Evolutionary conservation across 139 green algal genomes (phyloP), one percentile per base, ranked within the genome.

Genomic region (Chlorella sp.): DNA sequence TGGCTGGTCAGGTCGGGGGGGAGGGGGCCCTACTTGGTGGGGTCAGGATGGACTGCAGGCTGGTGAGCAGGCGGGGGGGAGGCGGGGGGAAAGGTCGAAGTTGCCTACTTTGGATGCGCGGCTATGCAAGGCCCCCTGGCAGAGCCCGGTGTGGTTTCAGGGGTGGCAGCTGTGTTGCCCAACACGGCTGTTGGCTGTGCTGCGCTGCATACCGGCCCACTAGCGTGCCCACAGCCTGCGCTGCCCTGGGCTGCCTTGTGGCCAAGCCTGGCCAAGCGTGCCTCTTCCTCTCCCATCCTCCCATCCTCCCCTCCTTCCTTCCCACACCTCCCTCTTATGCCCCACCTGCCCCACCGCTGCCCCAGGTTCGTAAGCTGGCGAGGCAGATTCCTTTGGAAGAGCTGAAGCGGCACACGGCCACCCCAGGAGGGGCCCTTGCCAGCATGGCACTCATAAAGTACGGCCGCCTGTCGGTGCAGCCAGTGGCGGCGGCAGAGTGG

Each of bases 401-500:
- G 91, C 83, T 97, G 34, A 97, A 96, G 86, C 24, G 90, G 28
- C 86, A 94, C 86, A 86, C 85, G 21, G 88, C 64, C 64, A 71
- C 84, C 4, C 15, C 57, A 0, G 82, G 57, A 0, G 89, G 86
- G 2, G 69, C 34, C 30, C 89, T 96, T 0, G 39, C 53, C 24
- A 90, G 78, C 86, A 95, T 96, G 94, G 81, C 76, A 32, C 86
- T 97, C n/a, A 91, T 97, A 37, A 94, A 64, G 22, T 89, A 60
- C 21, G 81, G 87, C 21, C 83, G 95, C 36, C 83, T 97, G 37
- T 93, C 81, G 22, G 93, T 96, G 76, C 94, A 96, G 91, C 83
- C 88, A 32, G 93, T 95, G 21, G 78, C 73, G 4, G 22, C n/a
- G 26, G 34, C 39, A 36, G 77, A 92, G 53, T 95, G 89, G 88